phyloP scores from a whole-genome alignment of 2,329 filamentous ascomycete species.

The Alternaria hordeiaustralica region DNA sequence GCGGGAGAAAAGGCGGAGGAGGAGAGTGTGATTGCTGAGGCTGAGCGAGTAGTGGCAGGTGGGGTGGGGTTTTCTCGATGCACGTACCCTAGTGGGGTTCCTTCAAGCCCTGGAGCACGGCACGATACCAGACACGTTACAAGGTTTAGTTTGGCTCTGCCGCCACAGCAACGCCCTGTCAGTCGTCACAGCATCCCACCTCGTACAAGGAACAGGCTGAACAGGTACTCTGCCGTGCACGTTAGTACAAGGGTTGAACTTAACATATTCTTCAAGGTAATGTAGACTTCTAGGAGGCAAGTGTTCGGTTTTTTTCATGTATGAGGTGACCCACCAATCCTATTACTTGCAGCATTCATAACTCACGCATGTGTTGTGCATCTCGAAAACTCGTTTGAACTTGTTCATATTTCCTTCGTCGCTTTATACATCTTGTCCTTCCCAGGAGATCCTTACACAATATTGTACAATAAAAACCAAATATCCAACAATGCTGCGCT shows the following conservation, averaged over 20 bases:
- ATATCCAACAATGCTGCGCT: slow-evolving; percentile 44
- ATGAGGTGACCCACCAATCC: background rate
- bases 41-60: slow-evolving; percentile 17
- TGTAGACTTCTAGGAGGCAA: background rate
- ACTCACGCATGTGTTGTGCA: slow-evolving; percentile 2
- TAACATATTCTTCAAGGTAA: background rate
- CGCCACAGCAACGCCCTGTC: slow-evolving; percentile 27
- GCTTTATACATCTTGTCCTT: slow-evolving; percentile 41
- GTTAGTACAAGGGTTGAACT: background rate
- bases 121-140: background rate
- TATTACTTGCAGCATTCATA: slow-evolving; percentile 4
- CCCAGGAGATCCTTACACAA: slow-evolving; percentile 39
- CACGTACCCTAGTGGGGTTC: slow-evolving; percentile 29
- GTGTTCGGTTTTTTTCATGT: background rate
- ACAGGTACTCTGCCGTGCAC: background rate
- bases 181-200: background rate
- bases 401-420: slow-evolving; percentile 38
- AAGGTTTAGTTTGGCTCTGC: slow-evolving; percentile 25
- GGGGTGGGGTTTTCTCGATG: slow-evolving; percentile 25
- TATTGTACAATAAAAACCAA: slow-evolving; percentile 44
- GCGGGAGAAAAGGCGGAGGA: slow-evolving; percentile 28
- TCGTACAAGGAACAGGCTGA: background rate
- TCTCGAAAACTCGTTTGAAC: slow-evolving; percentile 11
- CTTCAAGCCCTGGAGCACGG: slow-evolving; percentile 4
- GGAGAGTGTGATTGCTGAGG: slow-evolving; percentile 33